Evolutionary conservation across 306 rosid species (phyloP).

Genomic region (Rosa chinensis): DNA sequence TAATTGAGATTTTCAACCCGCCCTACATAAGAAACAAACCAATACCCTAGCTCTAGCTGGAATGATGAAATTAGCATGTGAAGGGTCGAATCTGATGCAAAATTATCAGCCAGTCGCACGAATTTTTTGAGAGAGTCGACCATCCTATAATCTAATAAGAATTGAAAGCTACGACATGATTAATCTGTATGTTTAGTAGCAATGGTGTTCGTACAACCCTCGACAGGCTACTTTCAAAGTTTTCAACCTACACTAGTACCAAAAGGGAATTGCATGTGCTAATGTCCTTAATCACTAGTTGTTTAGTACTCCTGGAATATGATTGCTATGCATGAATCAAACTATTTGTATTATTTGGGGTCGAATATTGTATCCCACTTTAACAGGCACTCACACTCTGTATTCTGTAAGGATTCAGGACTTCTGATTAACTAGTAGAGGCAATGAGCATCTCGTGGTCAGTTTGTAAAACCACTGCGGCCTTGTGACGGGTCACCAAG

Average conservation of each 20-base stretch:
- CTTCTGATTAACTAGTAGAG: background rate
- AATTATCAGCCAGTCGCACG: background rate
- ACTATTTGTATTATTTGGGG: background rate
- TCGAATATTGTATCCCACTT: background rate
- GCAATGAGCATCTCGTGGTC: too few relatives aligned
- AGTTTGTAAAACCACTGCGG: background rate
- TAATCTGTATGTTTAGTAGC: slow-evolving; percentile 25
- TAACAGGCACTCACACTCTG: too few relatives aligned
- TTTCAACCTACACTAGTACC: slow-evolving; percentile 22
- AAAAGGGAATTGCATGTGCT: slow-evolving; percentile 59
- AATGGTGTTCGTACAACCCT: slow-evolving; percentile 39
- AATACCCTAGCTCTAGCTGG: slow-evolving; percentile 33
- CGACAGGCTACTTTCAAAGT: slow-evolving; percentile 13
- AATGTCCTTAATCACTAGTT: slow-evolving; percentile 14
- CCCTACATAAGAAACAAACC: slow-evolving; percentile 28
- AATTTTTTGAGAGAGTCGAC: slow-evolving; percentile 22
- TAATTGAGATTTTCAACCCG: background rate
- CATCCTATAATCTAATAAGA: slow-evolving; percentile 9
- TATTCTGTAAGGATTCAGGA: background rate
- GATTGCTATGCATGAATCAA: background rate
- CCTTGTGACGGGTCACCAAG: background rate
- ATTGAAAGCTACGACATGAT: slow-evolving; percentile 21
- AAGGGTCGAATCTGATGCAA: slow-evolving; percentile 55
- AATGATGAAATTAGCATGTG: slow-evolving; percentile 69
- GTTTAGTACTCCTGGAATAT: background rate